A percentile compares a stretch with the other conserved stretches of the same genome.
phyloP scores from a whole-genome alignment of 2,329 filamentous ascomycete genomes.

The Cladosporium sp. region DNA sequence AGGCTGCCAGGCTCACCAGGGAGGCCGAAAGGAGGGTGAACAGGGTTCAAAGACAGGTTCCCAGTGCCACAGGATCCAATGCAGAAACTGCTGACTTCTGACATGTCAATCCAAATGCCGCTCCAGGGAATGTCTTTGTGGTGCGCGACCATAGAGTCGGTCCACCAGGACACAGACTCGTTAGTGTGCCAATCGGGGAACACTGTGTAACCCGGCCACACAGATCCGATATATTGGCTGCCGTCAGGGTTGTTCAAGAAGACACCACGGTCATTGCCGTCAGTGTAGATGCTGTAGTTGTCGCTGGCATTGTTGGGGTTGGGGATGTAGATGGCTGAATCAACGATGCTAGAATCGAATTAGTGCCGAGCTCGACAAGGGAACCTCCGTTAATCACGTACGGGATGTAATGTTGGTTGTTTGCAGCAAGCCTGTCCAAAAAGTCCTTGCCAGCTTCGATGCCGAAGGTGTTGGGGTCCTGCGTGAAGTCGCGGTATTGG shows the following conservation, averaged over 20 bases:
- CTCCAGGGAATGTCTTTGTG: constrained; percentile 56
- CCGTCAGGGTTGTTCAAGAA: constrained; percentile 40
- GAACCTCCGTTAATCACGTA: neutral
- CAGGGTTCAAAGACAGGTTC: constrained; percentile 66
- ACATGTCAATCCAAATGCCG: constrained; percentile 63
- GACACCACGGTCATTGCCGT: constrained; percentile 36
- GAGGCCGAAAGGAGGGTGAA: constrained; percentile 64
- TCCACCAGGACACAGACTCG: constrained; percentile 61
- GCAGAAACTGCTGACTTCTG: constrained; percentile 64
- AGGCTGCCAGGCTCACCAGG: constrained; percentile 64
- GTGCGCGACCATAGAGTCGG: constrained; percentile 53
- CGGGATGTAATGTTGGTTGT: constrained; percentile 59
- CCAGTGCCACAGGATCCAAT: constrained; percentile 69
- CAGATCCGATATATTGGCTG: constrained; percentile 43
- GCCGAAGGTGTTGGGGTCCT: constrained; percentile 55
- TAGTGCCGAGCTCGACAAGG: neutral
- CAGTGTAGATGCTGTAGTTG: constrained; percentile 49
- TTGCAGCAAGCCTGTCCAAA: constrained; percentile 53
- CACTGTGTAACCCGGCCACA: constrained; percentile 53
- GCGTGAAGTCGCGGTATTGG: constrained; percentile 59
- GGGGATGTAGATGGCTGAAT: constrained; percentile 68
- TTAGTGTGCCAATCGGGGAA: constrained; percentile 63
- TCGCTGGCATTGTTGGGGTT: constrained; percentile 69
- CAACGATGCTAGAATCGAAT: constrained; percentile 49
- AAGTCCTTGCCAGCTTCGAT: constrained; percentile 53